Base-by-base conservation (phyloP, 2,329 filamentous ascomycete species). In the Cryphonectria japonica region DNA sequence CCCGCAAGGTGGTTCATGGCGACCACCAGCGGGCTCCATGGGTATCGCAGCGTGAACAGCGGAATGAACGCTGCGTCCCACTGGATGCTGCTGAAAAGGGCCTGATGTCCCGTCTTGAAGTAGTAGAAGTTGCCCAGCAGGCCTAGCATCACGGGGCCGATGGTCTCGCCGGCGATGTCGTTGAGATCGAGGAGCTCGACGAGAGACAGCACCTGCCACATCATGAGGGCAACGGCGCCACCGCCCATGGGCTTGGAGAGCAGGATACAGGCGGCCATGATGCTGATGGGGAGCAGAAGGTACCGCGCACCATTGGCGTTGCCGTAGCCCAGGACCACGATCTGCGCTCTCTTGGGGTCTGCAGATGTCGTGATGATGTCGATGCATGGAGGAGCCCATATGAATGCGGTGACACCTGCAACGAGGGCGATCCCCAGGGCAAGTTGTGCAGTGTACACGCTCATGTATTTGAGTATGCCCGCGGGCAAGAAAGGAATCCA, bases 21-120 rank as follows among this genome's bases (percentile, higher is more conserved):
- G 50, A 99, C 89, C 34, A 96, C 85, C 2, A 98, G 78, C 0
- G 95, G 95, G 0, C 90, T 92, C 93, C 93, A 98, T 0, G 96
- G 96, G 81, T 99, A 98, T 70, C 89, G 88, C 74, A 99, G 89
- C 7, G 88, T 89, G 71, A 91, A 89, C 9, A 98, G 86, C 0
- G 95, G 93, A 75, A 99, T 93, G 82, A 99, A 99, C 3, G 94
- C 95, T 29, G 89, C 89, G 82, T 99, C 96, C 96, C 96, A 99
- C 78, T 99, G 96, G 78, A 99, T 95, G 75, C 90, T 93, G 75
- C 91, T 88, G 34, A 97, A 87, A 0, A 91, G 92, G 16, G 95
- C 95, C 82, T 98, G 95, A 81, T 99, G 96, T 73, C 96, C 96
- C 0, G 96, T 99, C 79, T 97, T 98, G 89, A 99, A 99, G 85